Evolutionary conservation across 768 basidiomycete species (phyloP), one percentile per base, ranked within the genome.

Genomic region (Xerocomellus intermedius): DNA sequence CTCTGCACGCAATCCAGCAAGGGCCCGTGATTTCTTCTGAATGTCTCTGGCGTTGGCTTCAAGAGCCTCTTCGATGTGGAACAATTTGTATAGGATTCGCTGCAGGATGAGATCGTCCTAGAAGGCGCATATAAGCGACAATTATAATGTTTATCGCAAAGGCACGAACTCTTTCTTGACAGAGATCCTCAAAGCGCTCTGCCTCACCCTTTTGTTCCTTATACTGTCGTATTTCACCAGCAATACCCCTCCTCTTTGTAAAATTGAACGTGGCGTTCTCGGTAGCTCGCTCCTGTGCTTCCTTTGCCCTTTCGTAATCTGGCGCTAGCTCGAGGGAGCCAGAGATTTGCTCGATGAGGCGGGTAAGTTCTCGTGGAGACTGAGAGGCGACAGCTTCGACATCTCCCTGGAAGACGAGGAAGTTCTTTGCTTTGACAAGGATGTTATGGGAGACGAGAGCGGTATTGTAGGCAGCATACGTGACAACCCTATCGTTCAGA

Each of bases 361-460:
- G 83, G 1, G 95, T 81, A 21, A 98, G 83, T 62, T 96, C 94
- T 55, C 86, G 86, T 16, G 97, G 84, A 1, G 91, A 94, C 63
- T 99, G 97, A 3, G 91, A 91, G 1, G 97, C 97, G 33, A 99
- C 92, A 2, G 94, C 92, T 73, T 99, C 97, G 32, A 99, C 97
- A 67, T 98, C 97, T 48, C 97, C 97, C 68, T 99, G 97, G 76
- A 99, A 98, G 12, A 98, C 97, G 49, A 98, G 86, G 66, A 98
- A 99, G 75, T 98, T 98, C 77, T 98, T 98, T 13, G 97, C 97
- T 74, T 97, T 98, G 65, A 98, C 94, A 44, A 98, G 89, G 65
- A 99, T 92, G 65, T 98, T 97, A 64, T 97, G 94, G 8, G 80
- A 76, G 52, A 89, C 80, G 24, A 99, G 86, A 13, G 91, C 89